Evolutionary conservation across 768 basidiomycete species (phyloP).

Genomic region (Trametes cingulata): DNA sequence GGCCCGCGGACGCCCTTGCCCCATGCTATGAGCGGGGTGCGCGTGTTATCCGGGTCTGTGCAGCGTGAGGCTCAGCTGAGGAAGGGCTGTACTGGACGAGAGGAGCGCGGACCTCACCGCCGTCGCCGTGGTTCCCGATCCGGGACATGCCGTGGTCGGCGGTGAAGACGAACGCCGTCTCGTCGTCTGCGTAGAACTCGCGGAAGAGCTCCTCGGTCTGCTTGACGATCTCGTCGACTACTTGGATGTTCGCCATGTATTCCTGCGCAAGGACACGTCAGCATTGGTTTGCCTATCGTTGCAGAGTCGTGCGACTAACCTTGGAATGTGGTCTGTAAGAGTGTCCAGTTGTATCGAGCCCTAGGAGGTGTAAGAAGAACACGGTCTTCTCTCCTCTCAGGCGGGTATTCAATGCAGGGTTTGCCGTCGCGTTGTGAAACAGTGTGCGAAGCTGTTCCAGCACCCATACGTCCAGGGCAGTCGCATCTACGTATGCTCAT

Average conservation of each 20-base stretch:
- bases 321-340: constrained; percentile 81
- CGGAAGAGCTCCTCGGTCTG: constrained; percentile 61
- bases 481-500: constrained; percentile 57
- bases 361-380: constrained; percentile 83
- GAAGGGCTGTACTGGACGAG: neutral
- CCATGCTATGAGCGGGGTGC: constrained; percentile 84
- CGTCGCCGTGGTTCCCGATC: constrained; percentile 89
- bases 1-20: constrained; percentile 76
- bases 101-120: constrained; percentile 43
- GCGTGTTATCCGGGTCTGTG: constrained; percentile 82
- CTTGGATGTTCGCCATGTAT: constrained; percentile 82
- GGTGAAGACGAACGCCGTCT: constrained; percentile 78
- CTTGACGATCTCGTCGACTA: constrained; percentile 74
- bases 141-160: constrained; percentile 91
- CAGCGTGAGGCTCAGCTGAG: neutral
- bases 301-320: too few species aligned
- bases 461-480: constrained; percentile 77
- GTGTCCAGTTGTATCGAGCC: constrained; percentile 85
- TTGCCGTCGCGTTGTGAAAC: constrained; percentile 61
- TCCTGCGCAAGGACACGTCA: constrained; percentile 45
- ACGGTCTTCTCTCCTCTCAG: constrained; percentile 62
- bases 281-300: too few species aligned
- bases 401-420: constrained; percentile 48
- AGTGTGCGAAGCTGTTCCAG: constrained; percentile 64
- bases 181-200: constrained; percentile 65